These are phyloP conservation scores for Cordyceps fumosorosea DNA, from an alignment of 2,329 filamentous ascomycete species.

Conservation along the genomic window DNA sequence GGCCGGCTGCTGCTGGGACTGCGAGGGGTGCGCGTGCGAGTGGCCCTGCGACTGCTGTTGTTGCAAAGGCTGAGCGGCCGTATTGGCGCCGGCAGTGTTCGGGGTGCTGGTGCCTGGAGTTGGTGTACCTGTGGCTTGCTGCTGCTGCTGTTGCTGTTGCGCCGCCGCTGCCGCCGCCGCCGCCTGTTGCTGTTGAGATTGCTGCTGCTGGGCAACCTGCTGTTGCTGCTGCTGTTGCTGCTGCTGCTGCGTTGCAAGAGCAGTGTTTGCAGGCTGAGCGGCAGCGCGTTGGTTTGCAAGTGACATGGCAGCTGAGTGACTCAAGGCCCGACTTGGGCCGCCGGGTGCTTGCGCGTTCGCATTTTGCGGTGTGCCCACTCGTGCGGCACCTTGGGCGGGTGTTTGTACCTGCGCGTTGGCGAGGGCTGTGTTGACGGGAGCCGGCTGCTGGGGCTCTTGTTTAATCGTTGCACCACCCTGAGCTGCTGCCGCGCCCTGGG, in stretches of 20 bases:
- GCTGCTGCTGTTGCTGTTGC: slow-evolving; percentile 7
- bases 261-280: slow-evolving; percentile 27
- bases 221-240: slow-evolving; percentile 3
- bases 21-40: slow-evolving; percentile 41
- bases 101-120: slow-evolving; percentile 19
- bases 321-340: slow-evolving; percentile 36
- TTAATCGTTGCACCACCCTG: slow-evolving; percentile 11
- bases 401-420: slow-evolving; percentile 36
- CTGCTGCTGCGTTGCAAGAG: slow-evolving; percentile 25
- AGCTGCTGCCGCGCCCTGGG: slow-evolving; percentile 18
- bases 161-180: neutral
- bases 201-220: slow-evolving; percentile 25
- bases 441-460: slow-evolving; percentile 30
- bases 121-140: slow-evolving; percentile 12
- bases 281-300: slow-evolving; percentile 38
- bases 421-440: slow-evolving; percentile 43
- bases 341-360: slow-evolving; percentile 32
- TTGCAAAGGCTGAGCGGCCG: slow-evolving; percentile 17
- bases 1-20: slow-evolving; percentile 25
- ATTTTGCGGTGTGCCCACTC: slow-evolving; percentile 44
- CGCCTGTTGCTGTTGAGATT: slow-evolving; percentile 21
- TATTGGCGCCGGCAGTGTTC: slow-evolving; percentile 16
- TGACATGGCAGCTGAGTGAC: slow-evolving; percentile 43
- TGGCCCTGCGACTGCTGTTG: slow-evolving; percentile 36
- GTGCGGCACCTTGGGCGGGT: slow-evolving; percentile 41